Percentiles rank a stretch among this genome's conserved stretches.
Evolutionary conservation across 2,329 filamentous ascomycete genomes (phyloP).

Genomic region (Aspergillus ochraceoroseus): DNA sequence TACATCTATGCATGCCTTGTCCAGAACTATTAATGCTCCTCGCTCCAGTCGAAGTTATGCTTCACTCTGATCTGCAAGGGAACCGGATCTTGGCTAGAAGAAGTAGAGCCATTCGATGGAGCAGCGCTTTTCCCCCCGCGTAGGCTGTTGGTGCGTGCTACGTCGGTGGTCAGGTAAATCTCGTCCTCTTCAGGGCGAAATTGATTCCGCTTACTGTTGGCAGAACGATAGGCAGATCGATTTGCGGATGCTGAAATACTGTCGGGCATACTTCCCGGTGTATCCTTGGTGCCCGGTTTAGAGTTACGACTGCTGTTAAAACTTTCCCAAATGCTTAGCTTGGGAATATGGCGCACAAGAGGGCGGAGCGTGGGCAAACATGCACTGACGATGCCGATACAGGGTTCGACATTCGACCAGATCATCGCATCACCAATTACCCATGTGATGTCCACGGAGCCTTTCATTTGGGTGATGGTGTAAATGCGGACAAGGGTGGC

Average conservation of each 20-base stretch:
- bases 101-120: slow-evolving; percentile 4
- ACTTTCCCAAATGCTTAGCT: background rate
- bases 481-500: slow-evolving; percentile 19
- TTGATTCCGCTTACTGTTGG: slow-evolving; percentile 1
- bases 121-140: background rate
- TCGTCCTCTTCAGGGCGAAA: slow-evolving; percentile 14
- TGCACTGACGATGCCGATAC: slow-evolving; percentile 22
- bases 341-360: slow-evolving; percentile 10
- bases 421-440: slow-evolving; percentile 20
- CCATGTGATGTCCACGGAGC: slow-evolving; percentile 19
- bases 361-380: slow-evolving; percentile 20
- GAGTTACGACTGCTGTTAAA: background rate
- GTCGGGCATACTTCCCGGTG: too few species aligned
- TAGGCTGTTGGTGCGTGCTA: background rate
- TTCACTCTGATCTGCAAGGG: slow-evolving; percentile 14
- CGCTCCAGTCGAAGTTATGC: slow-evolving; percentile 10
- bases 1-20: too few species aligned
- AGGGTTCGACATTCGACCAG: slow-evolving; percentile 24
- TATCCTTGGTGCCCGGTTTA: too few species aligned
- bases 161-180: slow-evolving; percentile 13
- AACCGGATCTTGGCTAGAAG: slow-evolving; percentile 1
- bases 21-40: too few species aligned
- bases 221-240: slow-evolving; percentile 2
- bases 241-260: slow-evolving; percentile 1
- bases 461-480: slow-evolving; percentile 16